These are phyloP conservation scores for Sphagnum fallax DNA, from an alignment of 228 moss, liverwort and hornwort genomes.

Conservation along the genomic window DNA sequence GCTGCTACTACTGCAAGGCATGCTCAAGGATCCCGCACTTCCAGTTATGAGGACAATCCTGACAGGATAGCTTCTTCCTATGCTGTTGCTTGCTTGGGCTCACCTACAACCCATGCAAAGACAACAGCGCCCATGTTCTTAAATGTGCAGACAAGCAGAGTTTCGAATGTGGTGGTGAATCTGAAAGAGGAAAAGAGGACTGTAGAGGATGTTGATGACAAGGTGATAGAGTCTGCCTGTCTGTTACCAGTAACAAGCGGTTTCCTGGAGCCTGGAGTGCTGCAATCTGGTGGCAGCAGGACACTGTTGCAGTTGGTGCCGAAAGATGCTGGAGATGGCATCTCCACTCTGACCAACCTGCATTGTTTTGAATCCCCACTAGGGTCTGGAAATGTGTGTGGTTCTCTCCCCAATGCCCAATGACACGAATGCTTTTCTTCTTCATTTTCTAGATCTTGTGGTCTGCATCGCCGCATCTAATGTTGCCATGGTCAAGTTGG, in stretches of 20 bases:
- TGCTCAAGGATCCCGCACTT: slow-evolving; percentile 7
- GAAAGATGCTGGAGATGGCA: slow-evolving; percentile 46
- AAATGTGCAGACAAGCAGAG: slow-evolving; percentile 35
- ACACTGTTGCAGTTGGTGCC: slow-evolving; percentile 39
- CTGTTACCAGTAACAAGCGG: slow-evolving; percentile 29
- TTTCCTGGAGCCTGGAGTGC: slow-evolving; percentile 39
- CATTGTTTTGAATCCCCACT: slow-evolving; percentile 49
- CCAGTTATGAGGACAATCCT: slow-evolving; percentile 16
- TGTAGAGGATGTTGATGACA: slow-evolving; percentile 20
- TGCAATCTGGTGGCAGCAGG: slow-evolving; percentile 29
- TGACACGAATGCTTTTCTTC: background rate
- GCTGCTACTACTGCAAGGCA: slow-evolving; percentile 23
- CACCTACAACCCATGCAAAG: slow-evolving; percentile 31
- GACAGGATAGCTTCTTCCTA: slow-evolving; percentile 41
- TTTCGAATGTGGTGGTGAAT: slow-evolving; percentile 22
- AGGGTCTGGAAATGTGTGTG: slow-evolving; percentile 34
- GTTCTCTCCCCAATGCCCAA: background rate
- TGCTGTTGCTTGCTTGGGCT: slow-evolving; percentile 41
- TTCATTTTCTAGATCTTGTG: background rate
- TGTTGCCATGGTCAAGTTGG: no score
- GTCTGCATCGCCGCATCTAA: background rate
- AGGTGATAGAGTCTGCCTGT: slow-evolving; percentile 25
- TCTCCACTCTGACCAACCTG: slow-evolving; percentile 29
- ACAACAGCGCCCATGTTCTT: slow-evolving; percentile 59
- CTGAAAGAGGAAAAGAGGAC: slow-evolving; percentile 40